Conservation (phyloP, 2,329 filamentous ascomycete species). For the Nakataea oryzae region DNA sequence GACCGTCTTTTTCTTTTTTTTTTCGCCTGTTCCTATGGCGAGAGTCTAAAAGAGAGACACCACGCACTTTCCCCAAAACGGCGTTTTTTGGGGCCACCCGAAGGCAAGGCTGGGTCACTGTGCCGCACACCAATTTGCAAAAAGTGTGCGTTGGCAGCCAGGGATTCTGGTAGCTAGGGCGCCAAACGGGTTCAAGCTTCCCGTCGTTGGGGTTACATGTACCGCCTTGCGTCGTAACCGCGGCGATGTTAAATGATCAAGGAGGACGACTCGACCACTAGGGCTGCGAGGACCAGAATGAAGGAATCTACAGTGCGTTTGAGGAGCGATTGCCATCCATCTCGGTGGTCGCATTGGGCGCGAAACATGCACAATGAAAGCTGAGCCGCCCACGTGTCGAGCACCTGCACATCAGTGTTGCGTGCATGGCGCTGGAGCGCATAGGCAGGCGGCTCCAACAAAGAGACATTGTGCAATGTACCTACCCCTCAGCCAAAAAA, state of each 20-base stretch:
- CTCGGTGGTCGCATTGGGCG: background rate
- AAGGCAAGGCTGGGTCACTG: background rate
- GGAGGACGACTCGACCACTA: background rate
- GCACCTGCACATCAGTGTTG: background rate
- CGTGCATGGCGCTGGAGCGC: background rate
- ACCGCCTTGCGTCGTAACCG: background rate
- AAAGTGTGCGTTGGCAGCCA: background rate
- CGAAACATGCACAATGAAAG: background rate
- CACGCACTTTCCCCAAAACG: background rate
- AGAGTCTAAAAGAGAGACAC: background rate
- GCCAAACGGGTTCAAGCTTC: background rate
- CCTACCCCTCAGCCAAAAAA: too few species aligned
- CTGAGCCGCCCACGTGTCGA: background rate
- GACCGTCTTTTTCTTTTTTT: background rate
- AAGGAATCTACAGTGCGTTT: background rate
- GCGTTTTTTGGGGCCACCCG: background rate
- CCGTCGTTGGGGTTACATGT: background rate
- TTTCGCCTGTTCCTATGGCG: background rate
- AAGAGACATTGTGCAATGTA: background rate
- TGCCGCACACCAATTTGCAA: background rate
- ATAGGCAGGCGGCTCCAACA: background rate
- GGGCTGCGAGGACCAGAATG: background rate
- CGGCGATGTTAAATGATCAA: background rate
- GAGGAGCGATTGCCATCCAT: background rate
- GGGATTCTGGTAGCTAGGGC: background rate